phyloP scores from a whole-genome alignment of 2,329 filamentous ascomycete species.

The Paecilomyces dactylethromorphus region DNA sequence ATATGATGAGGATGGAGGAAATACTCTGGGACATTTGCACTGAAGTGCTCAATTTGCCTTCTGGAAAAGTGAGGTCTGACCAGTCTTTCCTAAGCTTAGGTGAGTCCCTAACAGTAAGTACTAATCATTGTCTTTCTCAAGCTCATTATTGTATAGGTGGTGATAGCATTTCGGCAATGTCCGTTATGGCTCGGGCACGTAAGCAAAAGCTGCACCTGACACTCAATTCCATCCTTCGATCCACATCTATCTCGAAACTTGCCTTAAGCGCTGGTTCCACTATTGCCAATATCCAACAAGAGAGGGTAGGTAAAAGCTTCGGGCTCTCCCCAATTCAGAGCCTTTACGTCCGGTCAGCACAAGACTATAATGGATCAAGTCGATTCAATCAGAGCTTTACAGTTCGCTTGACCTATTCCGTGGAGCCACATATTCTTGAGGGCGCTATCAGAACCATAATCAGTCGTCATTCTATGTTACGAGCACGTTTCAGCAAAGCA shows the following conservation, averaged over 20 bases:
- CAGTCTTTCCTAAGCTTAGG: conserved; percentile 31
- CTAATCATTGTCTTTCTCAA: conserved; percentile 2
- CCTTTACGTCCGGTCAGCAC: conserved; percentile 22
- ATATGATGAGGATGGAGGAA: conserved; percentile 12
- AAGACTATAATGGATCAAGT: conserved; percentile 13
- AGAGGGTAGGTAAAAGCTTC: conserved; percentile 21
- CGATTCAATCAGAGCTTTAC: conserved; percentile 31
- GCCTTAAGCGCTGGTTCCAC: conserved; percentile 15
- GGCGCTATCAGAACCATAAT: conserved; percentile 23
- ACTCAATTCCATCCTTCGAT: conserved; percentile 28
- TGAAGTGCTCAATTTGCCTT: conserved; percentile 28
- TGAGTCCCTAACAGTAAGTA: conserved; percentile 11
- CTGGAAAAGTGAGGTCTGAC: conserved; percentile 25
- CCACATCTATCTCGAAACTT: conserved; percentile 24
- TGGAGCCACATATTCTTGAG: conserved; percentile 16
- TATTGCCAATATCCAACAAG: conserved; percentile 7
- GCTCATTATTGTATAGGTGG: conserved; percentile 18
- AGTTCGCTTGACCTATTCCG: conserved; percentile 19
- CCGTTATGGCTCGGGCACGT: conserved; percentile 29
- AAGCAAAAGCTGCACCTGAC: conserved; percentile 26
- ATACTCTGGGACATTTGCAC: conserved; percentile 25
- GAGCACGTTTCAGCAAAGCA: conserved; percentile 19
- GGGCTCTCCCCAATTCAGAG: conserved; percentile 27
- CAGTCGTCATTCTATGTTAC: conserved; percentile 29
- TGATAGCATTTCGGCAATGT: conserved; percentile 35